Evolutionary conservation across 2,329 filamentous ascomycete species (phyloP), one percentile per base, ranked within the genome.

Genomic region (Fusarium austroafricanum): DNA sequence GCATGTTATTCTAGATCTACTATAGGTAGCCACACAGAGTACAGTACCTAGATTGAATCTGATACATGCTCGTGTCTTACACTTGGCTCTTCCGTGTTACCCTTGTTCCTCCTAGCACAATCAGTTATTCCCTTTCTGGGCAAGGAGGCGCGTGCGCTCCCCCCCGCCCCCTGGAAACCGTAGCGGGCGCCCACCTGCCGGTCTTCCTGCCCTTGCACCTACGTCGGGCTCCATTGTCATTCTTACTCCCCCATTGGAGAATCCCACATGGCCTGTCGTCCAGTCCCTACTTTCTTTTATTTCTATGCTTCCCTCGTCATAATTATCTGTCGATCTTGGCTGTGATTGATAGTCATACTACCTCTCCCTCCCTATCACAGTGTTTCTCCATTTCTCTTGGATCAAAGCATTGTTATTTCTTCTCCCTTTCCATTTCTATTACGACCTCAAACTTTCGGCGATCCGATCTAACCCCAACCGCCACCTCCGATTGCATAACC

Each of bases 91-190:
- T 21, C 45, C 37, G 15, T 26, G 47, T 47, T 29, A 15, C 60
- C 46, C 54, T 45, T 37, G 33, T 40, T 12, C 10, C 29, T 31
- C 10, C 51, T 39, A 28, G 18, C 33, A 28, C 33, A 17, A 21
- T 29, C 23, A 29, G 10, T 12, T 52, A 42, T 49, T 45, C 43
- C 67, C 53, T 17, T 53, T 66, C 50, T 50, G 38, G 67, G 67
- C 17, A 69, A 69, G 43, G 53, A 57, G 65, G 66, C 66, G 65
- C 53, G 66, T 69, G 66, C 66, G 29, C 39, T 20, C 29, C 38
- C 45, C 45, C 45, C 17, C 54, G 45, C 43, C 57, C 62, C 64
- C 45, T 68, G 54, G 42, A 60, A 23, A 39, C 26, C 10, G 44
- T 62, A 42, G 43, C 59, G 14, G 10, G 52, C 65, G 45, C 65